Evolutionary conservation across 192 early-diverging fungal genomes (phyloP).

Genomic region (Backusella liffmaniae): DNA sequence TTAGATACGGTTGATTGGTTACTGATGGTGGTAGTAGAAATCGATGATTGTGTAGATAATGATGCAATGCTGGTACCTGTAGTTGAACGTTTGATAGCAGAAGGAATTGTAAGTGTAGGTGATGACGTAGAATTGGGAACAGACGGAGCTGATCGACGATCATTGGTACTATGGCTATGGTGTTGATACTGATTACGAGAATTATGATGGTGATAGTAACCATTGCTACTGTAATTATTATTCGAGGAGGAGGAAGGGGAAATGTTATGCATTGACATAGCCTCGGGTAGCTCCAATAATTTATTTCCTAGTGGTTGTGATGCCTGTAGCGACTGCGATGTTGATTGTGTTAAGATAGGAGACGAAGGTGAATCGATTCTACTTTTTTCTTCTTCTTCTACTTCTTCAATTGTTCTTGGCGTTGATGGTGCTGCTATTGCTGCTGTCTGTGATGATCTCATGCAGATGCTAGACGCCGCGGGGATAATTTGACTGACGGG

Average conservation of each 20-base stretch:
- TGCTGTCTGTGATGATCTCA: neutral
- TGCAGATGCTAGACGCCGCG: conserved; percentile 1
- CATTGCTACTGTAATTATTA: neutral
- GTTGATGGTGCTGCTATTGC: neutral
- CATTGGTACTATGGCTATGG: neutral
- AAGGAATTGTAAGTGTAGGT: neutral
- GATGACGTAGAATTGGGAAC: conserved; percentile 10
- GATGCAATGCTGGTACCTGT: conserved; percentile 15
- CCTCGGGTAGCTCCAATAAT: neutral
- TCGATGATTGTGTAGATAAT: neutral
- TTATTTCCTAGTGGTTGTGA: neutral
- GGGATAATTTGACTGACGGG: conserved; percentile 14
- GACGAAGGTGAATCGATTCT: neutral
- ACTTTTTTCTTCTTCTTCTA: conserved; percentile 1
- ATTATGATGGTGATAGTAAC: neutral
- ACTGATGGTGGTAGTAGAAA: neutral
- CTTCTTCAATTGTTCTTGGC: conserved; percentile 3
- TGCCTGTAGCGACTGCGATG: neutral
- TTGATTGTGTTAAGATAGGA: neutral
- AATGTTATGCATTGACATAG: conserved; percentile 13
- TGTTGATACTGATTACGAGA: neutral
- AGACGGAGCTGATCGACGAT: conserved; percentile 3
- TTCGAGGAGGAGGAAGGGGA: neutral
- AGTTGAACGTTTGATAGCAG: neutral
- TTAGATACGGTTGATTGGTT: neutral